A percentile compares a stretch with the other conserved stretches of the same genome.
Evolutionary conservation across 1,284 basidiomycete genomes (phyloP).

Genomic region (Pascua guehoae): DNA sequence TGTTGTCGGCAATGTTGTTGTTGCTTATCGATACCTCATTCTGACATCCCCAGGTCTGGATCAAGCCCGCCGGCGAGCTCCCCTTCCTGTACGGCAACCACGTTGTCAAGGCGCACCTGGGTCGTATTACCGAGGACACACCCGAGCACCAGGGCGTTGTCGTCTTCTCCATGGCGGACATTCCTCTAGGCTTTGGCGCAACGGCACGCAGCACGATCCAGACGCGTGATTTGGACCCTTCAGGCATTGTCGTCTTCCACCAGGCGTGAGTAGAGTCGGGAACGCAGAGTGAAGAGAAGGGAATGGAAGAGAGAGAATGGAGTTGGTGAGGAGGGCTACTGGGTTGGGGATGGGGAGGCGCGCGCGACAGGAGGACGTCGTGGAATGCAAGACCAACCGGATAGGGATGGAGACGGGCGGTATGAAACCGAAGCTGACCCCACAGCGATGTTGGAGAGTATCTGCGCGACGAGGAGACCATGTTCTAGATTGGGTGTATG

Average conservation of each 20-base stretch:
- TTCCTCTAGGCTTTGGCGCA: constrained; percentile 94
- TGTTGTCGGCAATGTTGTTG: too few relatives aligned
- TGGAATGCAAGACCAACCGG: too few relatives aligned
- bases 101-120: constrained; percentile 95
- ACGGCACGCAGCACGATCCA: constrained; percentile 94
- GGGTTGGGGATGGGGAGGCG: neutral
- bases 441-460: constrained; percentile 93
- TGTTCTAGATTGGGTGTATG: constrained; percentile 37
- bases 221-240: constrained; percentile 96
- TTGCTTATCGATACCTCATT: neutral
- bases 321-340: too few relatives aligned
- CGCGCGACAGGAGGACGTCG: constrained; percentile 11
- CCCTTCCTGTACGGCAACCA: constrained; percentile 99
- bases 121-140: constrained; percentile 98
- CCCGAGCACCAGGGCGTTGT: constrained; percentile 99
- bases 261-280: constrained; percentile 69
- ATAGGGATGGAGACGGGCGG: too few relatives aligned
- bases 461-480: constrained; percentile 77
- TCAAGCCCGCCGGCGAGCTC: constrained; percentile 99
- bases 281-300: neutral
- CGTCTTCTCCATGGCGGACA: constrained; percentile 90
- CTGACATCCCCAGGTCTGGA: constrained; percentile 81
- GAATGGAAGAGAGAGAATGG: neutral
- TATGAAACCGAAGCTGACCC: neutral
- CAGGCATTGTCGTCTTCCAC: constrained; percentile 96